A percentile compares a stretch with the other conserved stretches of the same genome.
These are phyloP conservation scores for Mentha longifolia DNA, from an alignment of 257 asterid genomes.

Conservation along the genomic window DNA sequence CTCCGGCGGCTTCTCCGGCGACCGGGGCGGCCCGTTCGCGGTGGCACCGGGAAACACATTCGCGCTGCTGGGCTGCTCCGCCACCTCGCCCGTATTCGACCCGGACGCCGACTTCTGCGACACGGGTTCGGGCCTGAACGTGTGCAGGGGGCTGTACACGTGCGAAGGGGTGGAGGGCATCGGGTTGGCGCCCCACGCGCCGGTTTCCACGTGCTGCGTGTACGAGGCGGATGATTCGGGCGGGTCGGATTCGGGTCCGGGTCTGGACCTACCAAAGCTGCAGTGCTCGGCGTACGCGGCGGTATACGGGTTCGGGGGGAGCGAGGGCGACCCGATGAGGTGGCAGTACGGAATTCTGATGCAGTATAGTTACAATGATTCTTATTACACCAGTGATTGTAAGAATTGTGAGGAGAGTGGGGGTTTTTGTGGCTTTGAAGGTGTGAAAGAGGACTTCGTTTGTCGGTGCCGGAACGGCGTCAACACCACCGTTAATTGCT, in stretches of 20 bases:
- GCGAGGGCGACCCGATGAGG: conserved; percentile 73
- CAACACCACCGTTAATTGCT: conserved; percentile 64
- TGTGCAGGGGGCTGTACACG: conserved; percentile 67
- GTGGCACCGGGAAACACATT: conserved; percentile 49
- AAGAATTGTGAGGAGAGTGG: conserved; percentile 77
- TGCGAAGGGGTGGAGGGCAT: conserved; percentile 60
- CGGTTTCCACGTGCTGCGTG: conserved; percentile 67
- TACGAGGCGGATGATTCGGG: conserved; percentile 48
- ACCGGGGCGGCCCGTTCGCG: conserved; percentile 48
- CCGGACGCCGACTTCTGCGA: conserved; percentile 56
- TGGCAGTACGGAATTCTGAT: conserved; percentile 72
- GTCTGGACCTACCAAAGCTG: conserved; percentile 69
- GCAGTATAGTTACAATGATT: conserved; percentile 47
- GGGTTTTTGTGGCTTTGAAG: conserved; percentile 67
- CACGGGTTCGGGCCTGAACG: conserved; percentile 57
- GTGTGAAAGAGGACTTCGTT: conserved; percentile 47
- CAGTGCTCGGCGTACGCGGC: conserved; percentile 74
- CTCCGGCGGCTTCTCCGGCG: conserved; percentile 60
- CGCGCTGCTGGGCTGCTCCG: conserved; percentile 69
- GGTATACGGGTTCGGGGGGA: conserved; percentile 71
- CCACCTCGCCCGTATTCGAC: conserved; percentile 66
- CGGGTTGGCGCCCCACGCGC: conserved; percentile 60
- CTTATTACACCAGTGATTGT: conserved; percentile 44
- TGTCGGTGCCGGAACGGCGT: conserved; percentile 65
- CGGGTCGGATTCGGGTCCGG: conserved; percentile 42